Evolutionary conservation across 2,329 filamentous ascomycete genomes (phyloP).

Genomic region (Aspergillus awamori): DNA sequence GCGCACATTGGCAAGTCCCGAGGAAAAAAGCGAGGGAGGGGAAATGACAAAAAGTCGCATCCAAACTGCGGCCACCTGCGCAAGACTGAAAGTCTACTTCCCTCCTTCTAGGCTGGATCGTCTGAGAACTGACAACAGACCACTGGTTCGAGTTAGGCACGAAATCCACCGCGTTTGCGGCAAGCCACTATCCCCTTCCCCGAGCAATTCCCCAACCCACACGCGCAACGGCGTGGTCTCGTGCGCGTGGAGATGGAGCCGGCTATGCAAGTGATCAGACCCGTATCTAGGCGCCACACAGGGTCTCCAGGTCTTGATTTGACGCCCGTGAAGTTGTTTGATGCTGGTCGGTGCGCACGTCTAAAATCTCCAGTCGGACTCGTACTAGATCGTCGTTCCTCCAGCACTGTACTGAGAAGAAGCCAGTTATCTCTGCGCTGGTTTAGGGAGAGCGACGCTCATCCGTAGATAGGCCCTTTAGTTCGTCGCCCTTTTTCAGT

Average conservation of each 20-base stretch:
- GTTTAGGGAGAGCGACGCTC: constrained; percentile 9
- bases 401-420: constrained; percentile 2
- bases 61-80: constrained; percentile 29
- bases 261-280: constrained; percentile 42
- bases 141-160: constrained; percentile 27
- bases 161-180: constrained; percentile 32
- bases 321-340: constrained; percentile 29
- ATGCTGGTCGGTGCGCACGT: constrained; percentile 26
- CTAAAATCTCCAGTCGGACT: constrained; percentile 35
- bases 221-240: constrained; percentile 29
- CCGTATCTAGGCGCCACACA: constrained; percentile 29
- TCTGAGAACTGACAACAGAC: constrained; percentile 18
- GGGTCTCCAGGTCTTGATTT: constrained; percentile 25
- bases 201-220: constrained; percentile 28
- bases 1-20: constrained; percentile 34
- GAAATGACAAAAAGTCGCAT: constrained; percentile 17
- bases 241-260: constrained; percentile 33
- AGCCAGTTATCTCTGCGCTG: not conserved
- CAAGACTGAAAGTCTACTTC: constrained; percentile 28
- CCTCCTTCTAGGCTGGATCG: constrained; percentile 25
- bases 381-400: not conserved
- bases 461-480: constrained; percentile 18
- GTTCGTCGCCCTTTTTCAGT: not conserved
- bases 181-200: constrained; percentile 28
- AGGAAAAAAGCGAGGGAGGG: constrained; percentile 10